Base-by-base conservation (phyloP, 2,329 filamentous ascomycete genomes). In the Colletotrichum tofieldiae region DNA sequence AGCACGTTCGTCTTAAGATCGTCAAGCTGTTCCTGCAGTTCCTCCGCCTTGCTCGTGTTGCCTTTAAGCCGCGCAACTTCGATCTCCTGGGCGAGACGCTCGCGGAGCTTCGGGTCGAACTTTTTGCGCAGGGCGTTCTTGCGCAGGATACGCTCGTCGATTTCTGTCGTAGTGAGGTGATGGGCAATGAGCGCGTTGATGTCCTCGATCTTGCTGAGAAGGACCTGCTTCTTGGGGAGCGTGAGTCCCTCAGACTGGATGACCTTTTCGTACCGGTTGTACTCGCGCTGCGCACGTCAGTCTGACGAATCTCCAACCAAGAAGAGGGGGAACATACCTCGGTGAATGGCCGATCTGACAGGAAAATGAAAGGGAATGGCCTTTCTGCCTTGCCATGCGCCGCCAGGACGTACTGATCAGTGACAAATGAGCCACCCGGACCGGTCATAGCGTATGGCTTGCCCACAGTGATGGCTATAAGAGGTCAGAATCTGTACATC, bases 311-410 rank as follows among this genome's bases (percentile, higher is more conserved):
- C 56, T 65, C 14, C 6, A 56, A 2, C 12, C 65, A 74, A 52
- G 56, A 54, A 29, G 14, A 16, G 59, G 39, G 41, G 14, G 18
- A 58, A 80, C 87, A 75, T 85, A 94, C 93, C 82, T 96, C 94
- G n/a, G 93, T 94, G 78, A 98, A 93, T 52, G 88, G 86, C 61
- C 92, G 91, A 80, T 98, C 95, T 0, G 96, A 98, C 79, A 96
- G 95, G 74, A 93, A 92, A 73, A 96, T 92, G 81, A 98, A 98
- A 5, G 95, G 95, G 84, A 95, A 98, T 45, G 95, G 91, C 80
- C 93, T 93, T 78, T 94, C 89, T 0, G 93, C 88, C 77, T 95
- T 95, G 56, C 96, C 96, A 79, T 97, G 93, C 9, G 94, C 91
- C 52, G 94, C 91, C 65, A 92, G 86, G 41, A 94, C 90, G 79